A percentile compares a stretch with the other conserved stretches of the same genome.
Evolutionary conservation across 2,329 filamentous ascomycete genomes (phyloP).

Genomic region (Penicillium aurantiogriseum): DNA sequence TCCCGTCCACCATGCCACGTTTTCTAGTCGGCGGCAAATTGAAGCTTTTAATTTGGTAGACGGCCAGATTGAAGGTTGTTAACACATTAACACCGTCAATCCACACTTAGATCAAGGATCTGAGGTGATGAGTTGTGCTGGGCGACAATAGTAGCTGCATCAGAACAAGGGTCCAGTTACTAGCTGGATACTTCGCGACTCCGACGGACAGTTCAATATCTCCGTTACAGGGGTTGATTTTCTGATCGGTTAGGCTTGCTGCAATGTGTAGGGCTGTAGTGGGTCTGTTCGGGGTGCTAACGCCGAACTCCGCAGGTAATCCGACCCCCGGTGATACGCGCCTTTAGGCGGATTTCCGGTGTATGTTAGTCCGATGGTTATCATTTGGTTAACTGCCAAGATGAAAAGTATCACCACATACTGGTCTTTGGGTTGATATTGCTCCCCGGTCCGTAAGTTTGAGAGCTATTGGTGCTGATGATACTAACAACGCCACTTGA

Average conservation of each 20-base stretch:
- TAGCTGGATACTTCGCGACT: neutral
- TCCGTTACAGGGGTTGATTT: constrained; percentile 14
- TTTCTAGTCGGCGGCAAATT: constrained; percentile 11
- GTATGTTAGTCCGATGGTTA: constrained; percentile 39
- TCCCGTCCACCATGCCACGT: constrained; percentile 9
- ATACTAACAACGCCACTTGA: constrained; percentile 30
- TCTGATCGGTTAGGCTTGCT: neutral
- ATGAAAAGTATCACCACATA: constrained; percentile 35
- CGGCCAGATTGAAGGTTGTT: constrained; percentile 17
- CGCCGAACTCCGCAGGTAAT: constrained; percentile 11
- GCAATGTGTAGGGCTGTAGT: constrained; percentile 7
- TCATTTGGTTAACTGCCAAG: constrained; percentile 43
- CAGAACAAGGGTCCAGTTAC: constrained; percentile 5
- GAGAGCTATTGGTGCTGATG: constrained; percentile 31
- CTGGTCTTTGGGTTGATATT: constrained; percentile 32
- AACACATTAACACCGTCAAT: constrained; percentile 15
- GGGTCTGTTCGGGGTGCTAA: neutral
- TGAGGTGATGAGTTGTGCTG: neutral
- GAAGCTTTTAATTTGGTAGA: constrained; percentile 19
- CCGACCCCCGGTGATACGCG: constrained; percentile 3
- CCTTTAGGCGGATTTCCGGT: neutral
- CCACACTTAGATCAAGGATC: constrained; percentile 19
- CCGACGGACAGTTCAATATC: neutral
- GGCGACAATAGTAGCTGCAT: neutral
- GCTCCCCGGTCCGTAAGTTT: constrained; percentile 47